Evolutionary conservation across 1,139 yeast genomes (phyloP).

Genomic region (Diutina neorugosa): DNA sequence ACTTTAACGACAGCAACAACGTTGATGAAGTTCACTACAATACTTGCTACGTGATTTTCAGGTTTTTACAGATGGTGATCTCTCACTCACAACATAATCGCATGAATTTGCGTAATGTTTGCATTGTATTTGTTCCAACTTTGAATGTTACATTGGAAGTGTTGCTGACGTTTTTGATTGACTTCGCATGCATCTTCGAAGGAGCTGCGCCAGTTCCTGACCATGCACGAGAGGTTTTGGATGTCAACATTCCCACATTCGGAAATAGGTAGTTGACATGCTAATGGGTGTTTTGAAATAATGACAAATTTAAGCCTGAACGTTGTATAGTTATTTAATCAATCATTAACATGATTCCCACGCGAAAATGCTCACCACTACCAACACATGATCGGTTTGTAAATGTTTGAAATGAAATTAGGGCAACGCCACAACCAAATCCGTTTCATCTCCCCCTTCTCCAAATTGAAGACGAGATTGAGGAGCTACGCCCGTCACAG

Average conservation of each 20-base stretch:
- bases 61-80: slow-evolving; percentile 54
- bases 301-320: no score
- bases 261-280: not conserved
- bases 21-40: slow-evolving; percentile 39
- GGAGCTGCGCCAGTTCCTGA: slow-evolving; percentile 33
- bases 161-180: slow-evolving; percentile 49
- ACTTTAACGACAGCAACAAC: slow-evolving; percentile 14
- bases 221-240: slow-evolving; percentile 25
- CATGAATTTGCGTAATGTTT: slow-evolving; percentile 70
- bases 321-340: not conserved
- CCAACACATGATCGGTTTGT: no score
- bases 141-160: slow-evolving; percentile 59
- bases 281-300: not conserved
- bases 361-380: no score
- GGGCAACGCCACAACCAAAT: not conserved
- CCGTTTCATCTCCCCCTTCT: not conserved
- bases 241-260: slow-evolving; percentile 31
- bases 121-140: slow-evolving; percentile 83
- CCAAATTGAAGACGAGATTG: not conserved
- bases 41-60: slow-evolving; percentile 52
- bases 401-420: no score
- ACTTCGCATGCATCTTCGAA: slow-evolving; percentile 54
- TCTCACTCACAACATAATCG: slow-evolving; percentile 55
- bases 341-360: no score
- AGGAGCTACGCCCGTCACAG: not conserved